Base-by-base conservation (phyloP, 192 early-diverging fungal species). In the Kickxella alabastrina region DNA sequence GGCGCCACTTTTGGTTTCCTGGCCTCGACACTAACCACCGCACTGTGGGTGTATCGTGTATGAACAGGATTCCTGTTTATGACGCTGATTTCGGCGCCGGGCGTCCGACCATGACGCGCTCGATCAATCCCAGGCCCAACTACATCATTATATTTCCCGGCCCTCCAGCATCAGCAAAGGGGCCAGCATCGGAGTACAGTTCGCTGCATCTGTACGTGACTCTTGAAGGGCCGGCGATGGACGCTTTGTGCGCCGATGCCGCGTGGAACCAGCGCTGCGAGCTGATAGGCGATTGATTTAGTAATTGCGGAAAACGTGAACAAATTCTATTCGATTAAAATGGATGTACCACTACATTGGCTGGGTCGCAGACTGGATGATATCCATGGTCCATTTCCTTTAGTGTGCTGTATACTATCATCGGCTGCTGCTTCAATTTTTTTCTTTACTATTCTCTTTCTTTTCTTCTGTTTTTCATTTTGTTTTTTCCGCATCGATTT, bases 1-100 rank as follows among this genome's bases (percentile, higher is more conserved):
- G 69, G 69, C 53, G 62, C 0, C 69, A 65, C 21, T 73, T 73
- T 21, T 73, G 69, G 69, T 73, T 73, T 29, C 51, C 69, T 2
- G 62, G 62, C 5, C 29, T 73, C 3, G 50, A 65, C 38, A 73
- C 62, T 14, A 73, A 61, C 24, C 10, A 45, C 0, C 15, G 62
- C 0, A 35, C 57, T 3, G 59, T 73, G 0, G 69, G 69, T 10
- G 54, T 73, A 12, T 73, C 69, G 37, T 73, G 62, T 8, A 73
- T 73, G 69, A 51, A 65, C 37, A 48, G 44, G 42, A 73, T 73
- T 17, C 69, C 69, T 10, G 36, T 73, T 10, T 73, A 73, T 19
- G 62, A 62, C 10, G 63, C 62, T 0, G 62, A 73, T 39, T 73
- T 73, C 40, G 69, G 69, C 6, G 58, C 54, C 12, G 69, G 69